phyloP scores from a whole-genome alignment of 2,329 filamentous ascomycete genomes.

The Penicillium sp. region DNA sequence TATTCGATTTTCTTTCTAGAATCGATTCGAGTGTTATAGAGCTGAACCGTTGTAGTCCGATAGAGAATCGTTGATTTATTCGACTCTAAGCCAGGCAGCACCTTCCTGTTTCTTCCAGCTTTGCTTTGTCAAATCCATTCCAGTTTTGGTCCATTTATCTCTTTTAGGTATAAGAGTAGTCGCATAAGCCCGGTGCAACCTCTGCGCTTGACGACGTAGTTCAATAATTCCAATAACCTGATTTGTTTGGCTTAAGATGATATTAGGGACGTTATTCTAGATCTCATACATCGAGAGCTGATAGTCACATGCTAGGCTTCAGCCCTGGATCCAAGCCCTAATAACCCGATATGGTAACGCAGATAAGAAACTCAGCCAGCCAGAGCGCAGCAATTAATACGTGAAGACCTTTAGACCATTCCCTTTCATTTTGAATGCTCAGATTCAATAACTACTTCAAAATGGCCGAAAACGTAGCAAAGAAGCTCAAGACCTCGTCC shows the following conservation, averaged over 20 bases:
- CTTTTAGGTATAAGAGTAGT: background rate
- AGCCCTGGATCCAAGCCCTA: slow-evolving; percentile 19
- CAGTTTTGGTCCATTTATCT: background rate
- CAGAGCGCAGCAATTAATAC: slow-evolving; percentile 22
- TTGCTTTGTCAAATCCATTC: background rate
- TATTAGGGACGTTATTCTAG: background rate
- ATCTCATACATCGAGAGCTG: background rate
- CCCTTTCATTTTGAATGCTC: slow-evolving; percentile 25
- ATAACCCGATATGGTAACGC: slow-evolving; percentile 20
- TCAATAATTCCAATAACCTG: too few species aligned
- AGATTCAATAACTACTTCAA: slow-evolving; percentile 47
- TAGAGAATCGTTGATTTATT: background rate
- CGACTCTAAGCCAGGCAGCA: background rate
- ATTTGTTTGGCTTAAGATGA: background rate
- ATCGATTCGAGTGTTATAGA: background rate
- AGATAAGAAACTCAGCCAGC: slow-evolving; percentile 21
- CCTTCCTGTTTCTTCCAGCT: background rate
- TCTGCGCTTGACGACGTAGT: background rate
- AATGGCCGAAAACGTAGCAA: slow-evolving; percentile 70
- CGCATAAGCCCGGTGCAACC: background rate
- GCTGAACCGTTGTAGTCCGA: background rate
- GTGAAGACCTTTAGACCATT: slow-evolving; percentile 1
- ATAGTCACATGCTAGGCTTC: background rate
- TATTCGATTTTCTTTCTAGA: background rate
- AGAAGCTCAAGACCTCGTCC: slow-evolving; percentile 76